Evolutionary conservation across 2,329 filamentous ascomycete genomes (phyloP), one percentile per base, ranked within the genome.

Genomic region (Microsporum canis): DNA sequence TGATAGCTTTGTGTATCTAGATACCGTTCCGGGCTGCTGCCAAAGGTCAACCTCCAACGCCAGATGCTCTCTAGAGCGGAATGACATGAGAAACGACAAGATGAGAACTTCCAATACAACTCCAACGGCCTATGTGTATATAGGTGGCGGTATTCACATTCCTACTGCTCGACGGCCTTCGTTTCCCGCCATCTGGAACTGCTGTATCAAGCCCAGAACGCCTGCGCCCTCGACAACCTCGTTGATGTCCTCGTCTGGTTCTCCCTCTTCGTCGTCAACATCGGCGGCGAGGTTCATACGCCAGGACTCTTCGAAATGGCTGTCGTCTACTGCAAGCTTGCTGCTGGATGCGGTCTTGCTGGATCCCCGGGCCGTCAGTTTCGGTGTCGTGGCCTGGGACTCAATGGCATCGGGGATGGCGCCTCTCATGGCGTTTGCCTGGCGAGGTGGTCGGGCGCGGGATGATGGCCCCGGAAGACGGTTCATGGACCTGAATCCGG

Each of bases 181-280:
- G 51, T 71, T 71, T 56, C 72, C 73, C 41, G 82, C 83, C 71
- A 82, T 84, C 64, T 85, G 83, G 67, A 87, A 87, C 68, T 88
- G 84, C 69, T 85, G 82, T 61, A 88, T 77, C 65, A 88, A 71
- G 6, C 85, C 85, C 62, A 88, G 71, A 3, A 88, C 84, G 1
- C 85, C 85, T 1, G 77, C 79, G 3, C 79, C 79, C 0, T 75
- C 76, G 33, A 72, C 72, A 34, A 77, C 70, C 6, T 72, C 75
- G 17, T 79, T 76, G 5, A 80, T 77, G 58, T 78, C 76, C 34
- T 79, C 78, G 6, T 73, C 75, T 14, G 78, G 78, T 3, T 80
- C 80, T 2, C 72, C 76, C 27, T 75, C 77, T 27, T 76, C 73
- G 2, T 69, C 69, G 43, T 72, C 67, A 23, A 61, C 65, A 62